phyloP scores from a whole-genome alignment of 805 yeast species.

The Cyberlindnera japonica region DNA sequence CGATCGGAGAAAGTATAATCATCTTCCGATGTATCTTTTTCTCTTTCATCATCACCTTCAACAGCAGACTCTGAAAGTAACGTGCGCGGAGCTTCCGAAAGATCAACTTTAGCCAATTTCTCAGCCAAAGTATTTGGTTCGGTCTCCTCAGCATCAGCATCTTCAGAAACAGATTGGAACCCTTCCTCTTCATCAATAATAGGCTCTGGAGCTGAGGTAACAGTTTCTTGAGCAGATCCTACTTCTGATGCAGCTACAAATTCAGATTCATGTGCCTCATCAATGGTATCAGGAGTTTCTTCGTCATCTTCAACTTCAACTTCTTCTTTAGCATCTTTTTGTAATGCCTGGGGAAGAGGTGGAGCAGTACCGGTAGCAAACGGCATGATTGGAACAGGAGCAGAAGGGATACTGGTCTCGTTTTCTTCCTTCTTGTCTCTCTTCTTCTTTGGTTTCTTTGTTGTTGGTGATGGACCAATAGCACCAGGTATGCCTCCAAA shows the following conservation, averaged over 20 bases:
- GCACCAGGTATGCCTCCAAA: conserved; percentile 37
- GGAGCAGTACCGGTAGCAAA: conserved; percentile 34
- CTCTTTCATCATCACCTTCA: conserved; percentile 32
- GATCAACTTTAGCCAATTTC: conserved; percentile 17
- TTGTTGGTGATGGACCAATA: conserved; percentile 26
- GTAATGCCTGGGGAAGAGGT: conserved; percentile 21
- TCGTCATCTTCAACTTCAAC: conserved; percentile 9
- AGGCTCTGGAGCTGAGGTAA: neutral
- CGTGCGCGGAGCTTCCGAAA: conserved; percentile 9
- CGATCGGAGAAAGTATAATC: conserved; percentile 21
- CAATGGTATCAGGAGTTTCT: neutral
- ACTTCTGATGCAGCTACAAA: conserved; percentile 10
- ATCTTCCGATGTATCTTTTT: conserved; percentile 26
- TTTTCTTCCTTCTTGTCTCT: conserved; percentile 16
- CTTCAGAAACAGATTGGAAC: conserved; percentile 1
- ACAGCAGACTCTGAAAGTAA: conserved; percentile 25
- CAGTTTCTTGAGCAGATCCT: conserved; percentile 7
- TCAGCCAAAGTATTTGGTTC: conserved; percentile 14
- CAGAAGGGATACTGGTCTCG: conserved; percentile 26
- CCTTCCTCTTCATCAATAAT: conserved; percentile 2
- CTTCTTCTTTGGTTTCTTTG: conserved; percentile 24
- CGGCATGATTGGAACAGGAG: conserved; percentile 53
- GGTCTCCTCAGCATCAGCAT: conserved; percentile 6
- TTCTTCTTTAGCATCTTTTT: conserved; percentile 14
- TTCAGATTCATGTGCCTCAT: too few species aligned